These are phyloP conservation scores for Ceratorhiza oryzae-sativae DNA, from an alignment of 1,284 basidiomycete species.

Conservation along the genomic window DNA sequence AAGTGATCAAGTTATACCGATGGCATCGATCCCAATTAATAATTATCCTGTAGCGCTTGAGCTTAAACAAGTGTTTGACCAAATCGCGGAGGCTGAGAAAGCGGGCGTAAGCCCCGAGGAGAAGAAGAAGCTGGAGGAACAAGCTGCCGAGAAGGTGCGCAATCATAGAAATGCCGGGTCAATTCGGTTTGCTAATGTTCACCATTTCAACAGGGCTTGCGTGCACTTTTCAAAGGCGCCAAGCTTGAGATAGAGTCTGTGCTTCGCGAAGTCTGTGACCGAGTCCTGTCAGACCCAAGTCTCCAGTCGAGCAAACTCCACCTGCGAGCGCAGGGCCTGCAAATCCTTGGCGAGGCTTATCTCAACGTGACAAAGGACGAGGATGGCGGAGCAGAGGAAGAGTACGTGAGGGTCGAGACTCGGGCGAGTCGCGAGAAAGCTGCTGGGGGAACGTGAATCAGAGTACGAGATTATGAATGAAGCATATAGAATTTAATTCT, in stretches of 20 bases:
- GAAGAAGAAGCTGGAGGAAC: conserved; percentile 90
- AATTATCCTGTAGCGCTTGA: conserved; percentile 81
- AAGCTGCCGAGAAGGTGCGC: conserved; percentile 85
- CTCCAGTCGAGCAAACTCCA: conserved; percentile 40
- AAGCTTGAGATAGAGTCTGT: conserved; percentile 96
- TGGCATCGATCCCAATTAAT: no score
- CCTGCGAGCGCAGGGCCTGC: conserved; percentile 80
- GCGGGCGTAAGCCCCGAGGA: conserved; percentile 86
- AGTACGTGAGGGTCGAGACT: conserved; percentile 86
- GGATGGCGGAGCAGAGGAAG: conserved; percentile 63
- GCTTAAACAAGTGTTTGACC: conserved; percentile 94
- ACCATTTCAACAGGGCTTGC: conserved; percentile 57
- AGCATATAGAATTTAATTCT: not conserved
- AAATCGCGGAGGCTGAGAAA: conserved; percentile 91
- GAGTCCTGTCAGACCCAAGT: conserved; percentile 66
- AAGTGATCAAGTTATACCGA: not conserved
- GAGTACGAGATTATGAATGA: not conserved
- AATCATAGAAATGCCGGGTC: no score
- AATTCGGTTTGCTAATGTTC: not conserved
- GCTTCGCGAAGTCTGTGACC: conserved; percentile 91
- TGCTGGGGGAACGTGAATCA: conserved; percentile 16
- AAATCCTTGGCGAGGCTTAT: conserved; percentile 82
- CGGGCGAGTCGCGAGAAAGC: conserved; percentile 52
- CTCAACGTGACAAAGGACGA: conserved; percentile 70
- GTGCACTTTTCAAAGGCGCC: conserved; percentile 93